Evolutionary conservation across 257 asterid species (phyloP).

Genomic region (Fraxinus americana): DNA sequence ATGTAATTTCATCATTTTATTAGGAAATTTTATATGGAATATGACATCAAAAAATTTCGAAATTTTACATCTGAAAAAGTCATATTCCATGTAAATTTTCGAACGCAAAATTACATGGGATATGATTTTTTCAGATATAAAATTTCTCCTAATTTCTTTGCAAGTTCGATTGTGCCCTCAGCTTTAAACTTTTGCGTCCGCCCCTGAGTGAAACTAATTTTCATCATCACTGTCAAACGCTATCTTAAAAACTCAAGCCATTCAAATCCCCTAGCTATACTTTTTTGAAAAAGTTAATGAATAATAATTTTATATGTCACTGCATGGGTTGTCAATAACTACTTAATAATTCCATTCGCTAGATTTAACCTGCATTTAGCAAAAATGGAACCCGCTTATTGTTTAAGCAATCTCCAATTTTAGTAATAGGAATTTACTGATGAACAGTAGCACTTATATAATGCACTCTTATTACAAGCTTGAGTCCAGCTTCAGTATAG

Average conservation of each 20-base stretch:
- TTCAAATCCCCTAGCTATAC: not conserved
- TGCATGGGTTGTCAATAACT: conserved; percentile 26
- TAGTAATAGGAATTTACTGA: conserved; percentile 47
- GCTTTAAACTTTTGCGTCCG: too few relatives aligned
- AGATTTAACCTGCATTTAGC: conserved; percentile 41
- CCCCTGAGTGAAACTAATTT: not conserved
- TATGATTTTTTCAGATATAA: too few relatives aligned
- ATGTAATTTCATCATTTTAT: too few relatives aligned
- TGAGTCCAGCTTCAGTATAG: conserved; percentile 10
- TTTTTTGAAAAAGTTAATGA: not conserved
- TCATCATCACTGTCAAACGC: not conserved
- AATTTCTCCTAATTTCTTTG: too few relatives aligned
- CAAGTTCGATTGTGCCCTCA: too few relatives aligned
- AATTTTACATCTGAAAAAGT: too few relatives aligned
- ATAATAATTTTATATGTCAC: conserved; percentile 10
- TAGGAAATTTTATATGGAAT: too few relatives aligned
- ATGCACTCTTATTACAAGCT: conserved; percentile 21
- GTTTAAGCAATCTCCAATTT: conserved; percentile 50
- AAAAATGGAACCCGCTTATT: conserved; percentile 40
- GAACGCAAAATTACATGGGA: too few relatives aligned
- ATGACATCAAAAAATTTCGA: too few relatives aligned
- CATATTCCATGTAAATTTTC: too few relatives aligned
- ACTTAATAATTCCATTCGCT: conserved; percentile 40
- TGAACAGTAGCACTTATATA: conserved; percentile 21
- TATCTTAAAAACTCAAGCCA: not conserved